Base-by-base conservation (phyloP, 176 grass and related monocot genomes). In the Luzula sylvatica region DNA sequence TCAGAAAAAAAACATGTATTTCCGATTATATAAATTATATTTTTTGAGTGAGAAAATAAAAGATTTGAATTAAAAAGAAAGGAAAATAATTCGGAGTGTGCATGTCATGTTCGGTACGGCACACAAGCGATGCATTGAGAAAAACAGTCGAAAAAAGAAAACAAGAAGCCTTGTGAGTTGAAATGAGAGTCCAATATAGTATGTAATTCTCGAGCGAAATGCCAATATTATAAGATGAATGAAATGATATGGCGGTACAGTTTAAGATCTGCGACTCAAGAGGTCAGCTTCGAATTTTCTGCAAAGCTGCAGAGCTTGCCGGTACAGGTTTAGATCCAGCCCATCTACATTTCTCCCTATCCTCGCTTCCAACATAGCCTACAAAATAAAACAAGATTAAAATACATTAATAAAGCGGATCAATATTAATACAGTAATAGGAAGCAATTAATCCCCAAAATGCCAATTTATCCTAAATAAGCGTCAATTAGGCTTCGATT, bases 261-360 rank as follows among this genome's bases (percentile, higher is more conserved):
- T 66, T 69, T 61, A 87, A 49, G 53, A 22, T 24, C 41, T 77
- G 8, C 77, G 32, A 58, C 65, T 78, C 13, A 23, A 17, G 3
- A 86, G 55, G 35, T 66, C 52, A 26, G 30, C 30, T 4, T 89
- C 74, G 2, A 80, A 38, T 23, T 75, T 78, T 15, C 75, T 72
- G 29, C 71, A 69, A 50, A 86, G 26, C 50, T 82, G 68, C 11
- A 89, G 18, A 18, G 77, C 65, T 52, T 89, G 84, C 3, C 74
- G 50, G 64, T 82, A 96, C 30, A 96, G 77, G 45, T 82, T 79
- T 15, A 82, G 68, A 41, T 96, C 78, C 3, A 86, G 25, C 3
- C 92, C 85, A 0, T 96, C 68, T 3, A 82, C 71, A 1, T 79
- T 82, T 58, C 92, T 76, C 4, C 77, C 92, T 0, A 89, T 56